Percentiles rank a stretch among this genome's conserved stretches.
These are phyloP conservation scores for Cryphonectria naterciae DNA, from an alignment of 2,329 filamentous ascomycete genomes.

Conservation along the genomic window DNA sequence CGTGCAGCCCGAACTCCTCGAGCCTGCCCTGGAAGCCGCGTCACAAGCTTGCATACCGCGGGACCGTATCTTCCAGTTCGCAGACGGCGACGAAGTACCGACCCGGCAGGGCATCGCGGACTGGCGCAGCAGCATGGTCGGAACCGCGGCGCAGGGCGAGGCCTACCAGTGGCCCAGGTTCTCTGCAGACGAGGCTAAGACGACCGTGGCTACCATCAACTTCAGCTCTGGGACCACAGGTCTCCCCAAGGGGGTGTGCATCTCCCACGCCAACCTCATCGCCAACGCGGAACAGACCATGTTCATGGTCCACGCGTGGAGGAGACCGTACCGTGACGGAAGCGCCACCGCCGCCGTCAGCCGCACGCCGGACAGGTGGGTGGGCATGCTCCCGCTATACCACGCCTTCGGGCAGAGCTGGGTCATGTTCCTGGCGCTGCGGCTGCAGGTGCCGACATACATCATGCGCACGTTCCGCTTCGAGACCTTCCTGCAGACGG, in stretches of 20 bases:
- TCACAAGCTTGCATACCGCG: conserved; percentile 45
- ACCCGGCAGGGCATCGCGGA: conserved; percentile 42
- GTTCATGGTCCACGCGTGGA: conserved; percentile 46
- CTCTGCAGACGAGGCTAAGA: conserved; percentile 39
- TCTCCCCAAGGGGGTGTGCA: conserved; percentile 54
- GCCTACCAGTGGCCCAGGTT: conserved; percentile 48
- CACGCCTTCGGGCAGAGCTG: conserved; percentile 62
- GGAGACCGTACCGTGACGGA: conserved; percentile 36
- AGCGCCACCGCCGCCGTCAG: conserved; percentile 35
- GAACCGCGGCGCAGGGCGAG: conserved; percentile 37
- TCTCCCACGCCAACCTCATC: conserved; percentile 53
- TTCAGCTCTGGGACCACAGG: conserved; percentile 57
- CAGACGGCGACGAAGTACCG: conserved; percentile 45
- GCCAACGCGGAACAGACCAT: conserved; percentile 53
- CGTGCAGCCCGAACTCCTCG: conserved; percentile 51
- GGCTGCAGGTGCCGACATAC: conserved; percentile 49
- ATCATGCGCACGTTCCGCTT: conserved; percentile 62
- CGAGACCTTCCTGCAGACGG: conserved; percentile 53
- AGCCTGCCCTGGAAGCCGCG: conserved; percentile 49
- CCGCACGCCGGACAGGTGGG: conserved; percentile 51
- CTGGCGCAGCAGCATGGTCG: conserved; percentile 46
- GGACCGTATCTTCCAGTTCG: conserved; percentile 52
- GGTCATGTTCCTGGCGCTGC: conserved; percentile 49
- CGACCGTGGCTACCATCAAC: conserved; percentile 36
- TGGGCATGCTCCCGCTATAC: conserved; percentile 69